Percentiles rank a stretch among this genome's conserved stretches.
Evolutionary conservation across 1,284 basidiomycete genomes (phyloP).

Genomic region (Ganoderma meredithae): DNA sequence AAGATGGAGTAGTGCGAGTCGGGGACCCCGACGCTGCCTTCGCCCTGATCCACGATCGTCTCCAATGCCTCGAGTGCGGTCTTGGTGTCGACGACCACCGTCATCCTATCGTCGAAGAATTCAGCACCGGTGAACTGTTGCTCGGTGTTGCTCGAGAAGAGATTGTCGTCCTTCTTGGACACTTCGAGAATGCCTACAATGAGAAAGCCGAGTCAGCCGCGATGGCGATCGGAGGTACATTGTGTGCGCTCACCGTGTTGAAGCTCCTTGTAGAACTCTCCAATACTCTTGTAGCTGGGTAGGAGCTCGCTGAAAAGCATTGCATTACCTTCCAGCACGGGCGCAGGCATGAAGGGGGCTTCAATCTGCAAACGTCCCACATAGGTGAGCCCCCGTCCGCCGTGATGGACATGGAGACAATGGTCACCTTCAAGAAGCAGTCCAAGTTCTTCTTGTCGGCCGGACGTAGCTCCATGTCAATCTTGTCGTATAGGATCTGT

Average conservation of each 20-base stretch:
- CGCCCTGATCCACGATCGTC: slow-evolving; percentile 37
- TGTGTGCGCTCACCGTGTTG: slow-evolving; percentile 14
- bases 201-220: not conserved
- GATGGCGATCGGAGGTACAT: not conserved
- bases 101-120: slow-evolving; percentile 30
- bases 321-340: not conserved
- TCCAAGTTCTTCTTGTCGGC: slow-evolving; percentile 30
- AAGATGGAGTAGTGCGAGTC: slow-evolving; percentile 35
- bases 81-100: slow-evolving; percentile 22
- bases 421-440: slow-evolving; percentile 28
- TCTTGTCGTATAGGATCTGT: slow-evolving; percentile 24
- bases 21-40: slow-evolving; percentile 29
- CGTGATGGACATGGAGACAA: not conserved
- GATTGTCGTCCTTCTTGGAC: not conserved
- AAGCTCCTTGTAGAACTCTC: slow-evolving; percentile 25
- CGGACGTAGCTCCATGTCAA: slow-evolving; percentile 23
- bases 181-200: slow-evolving; percentile 15
- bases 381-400: not conserved
- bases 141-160: slow-evolving; percentile 17
- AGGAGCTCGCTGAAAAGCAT: not conserved
- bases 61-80: slow-evolving; percentile 30
- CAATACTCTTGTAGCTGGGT: slow-evolving; percentile 18
- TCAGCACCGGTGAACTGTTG: slow-evolving; percentile 28
- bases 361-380: not conserved
- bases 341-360: not conserved